Base-by-base conservation (phyloP, 495 filamentous ascomycete genomes). In the Cercophora newfieldiana region DNA sequence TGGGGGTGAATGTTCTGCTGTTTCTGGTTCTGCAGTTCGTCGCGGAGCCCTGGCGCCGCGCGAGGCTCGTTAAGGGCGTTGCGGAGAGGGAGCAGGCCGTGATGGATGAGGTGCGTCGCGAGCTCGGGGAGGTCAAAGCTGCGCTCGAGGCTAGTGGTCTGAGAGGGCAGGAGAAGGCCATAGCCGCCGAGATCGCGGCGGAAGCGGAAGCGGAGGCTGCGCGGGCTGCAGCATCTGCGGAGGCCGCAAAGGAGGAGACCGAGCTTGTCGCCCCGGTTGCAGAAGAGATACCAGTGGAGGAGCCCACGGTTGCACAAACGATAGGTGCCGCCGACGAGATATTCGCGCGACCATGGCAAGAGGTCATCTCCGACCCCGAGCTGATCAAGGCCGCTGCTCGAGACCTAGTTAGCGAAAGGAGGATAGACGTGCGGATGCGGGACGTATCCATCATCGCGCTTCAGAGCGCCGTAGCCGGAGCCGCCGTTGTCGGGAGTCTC, bases 1-100 rank as follows among this genome's bases (percentile, higher is more conserved):
- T 99, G 95, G 94, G 95, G 7, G 85, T 98, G 50, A 99, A 99
- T 71, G 89, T 98, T 2, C 76, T 98, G 47, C 74, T 99, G 47
- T 93, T 99, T 75, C 75, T 99, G 50, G 84, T 93, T 53, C 88
- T 96, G 71, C 91, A 98, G 79, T 88, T 96, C 70, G 88, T 91
- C n/a, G 88, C 97, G 54, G 95, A 99, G 81, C 95, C 95, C 7
- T 97, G 94, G 93, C 87, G 92, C 65, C 82, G 95, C 68, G 83
- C 81, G 68, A 77, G 93, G 68, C 82, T 99, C 63, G 90, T 97
- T 30, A 85, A 84, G 65, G 92, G 90, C 16, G 91, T 99, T 53
- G 87, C 87, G 62, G 88, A 89, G 71, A 74, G 75, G 54, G 81
- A 83, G 26, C 72, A 77, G 64, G 72, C 72, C 22, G 90, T 92